Base-by-base conservation (phyloP, 2,329 filamentous ascomycete genomes). In the Meredithiella fracta region DNA sequence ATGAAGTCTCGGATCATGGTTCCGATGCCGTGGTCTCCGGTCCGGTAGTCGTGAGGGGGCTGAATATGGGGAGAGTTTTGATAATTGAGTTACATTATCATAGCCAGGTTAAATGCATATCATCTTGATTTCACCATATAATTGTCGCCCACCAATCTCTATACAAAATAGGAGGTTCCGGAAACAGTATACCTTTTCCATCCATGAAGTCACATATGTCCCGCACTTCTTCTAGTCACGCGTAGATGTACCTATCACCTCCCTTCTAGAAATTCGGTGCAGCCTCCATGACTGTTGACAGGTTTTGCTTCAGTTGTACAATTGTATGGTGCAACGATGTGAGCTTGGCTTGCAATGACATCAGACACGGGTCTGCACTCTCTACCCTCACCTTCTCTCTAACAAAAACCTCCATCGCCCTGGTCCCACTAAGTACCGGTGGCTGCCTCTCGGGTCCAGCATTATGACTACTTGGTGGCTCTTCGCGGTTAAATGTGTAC, bases 1-100 rank as follows among this genome's bases (percentile, higher is more conserved):
- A 98, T 98, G 92, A 88, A 92, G 78, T 94, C 88, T 66, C 79
- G 86, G 63, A 89, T 98, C 64, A 69, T 98, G 66, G 83, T 97
- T 59, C 88, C 92, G 11, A 90, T 96, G 84, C 86, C 89, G 7
- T 98, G 92, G 92, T 95, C 88, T 60, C 90, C 92, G 3, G 88
- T 96, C 59, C 83, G 84, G 60, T 95, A 76, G 58, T 23, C 44
- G 9, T n/a, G 17, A n/a, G 11, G 15, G 14, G 38, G 14, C 25
- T 11, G 20, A 26, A 11, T 11, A 14, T 29, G 11, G 29, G 11
- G n/a, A n/a, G n/a, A n/a, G n/a, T n/a, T n/a, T 34, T 34, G 29
- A 34, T 34, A 34, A 34, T 5, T 11, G 29, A 34, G 29, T 34
- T 34, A 34, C 5, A 34, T n/a, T 34, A 34, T 34, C 29, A 34